Conservation (phyloP, 148 eudicot species). For the Rhododendron vialii region DNA sequence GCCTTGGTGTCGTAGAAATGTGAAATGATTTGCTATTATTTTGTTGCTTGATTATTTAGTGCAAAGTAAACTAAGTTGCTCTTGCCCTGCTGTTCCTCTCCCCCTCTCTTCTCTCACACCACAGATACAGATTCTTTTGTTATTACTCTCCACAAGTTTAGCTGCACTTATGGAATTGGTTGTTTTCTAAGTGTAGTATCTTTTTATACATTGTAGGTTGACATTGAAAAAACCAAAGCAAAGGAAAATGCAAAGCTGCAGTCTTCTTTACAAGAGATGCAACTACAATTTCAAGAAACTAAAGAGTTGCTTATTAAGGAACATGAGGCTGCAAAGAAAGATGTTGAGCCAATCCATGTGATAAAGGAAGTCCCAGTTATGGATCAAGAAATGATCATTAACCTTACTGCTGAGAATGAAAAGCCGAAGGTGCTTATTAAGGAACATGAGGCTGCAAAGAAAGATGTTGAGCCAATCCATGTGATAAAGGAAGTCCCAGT, state of each 20-base stretch:
- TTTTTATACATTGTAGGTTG: conserved; percentile 35
- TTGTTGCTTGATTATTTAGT: neutral
- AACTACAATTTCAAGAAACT: conserved; percentile 51
- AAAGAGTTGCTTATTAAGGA: conserved; percentile 54
- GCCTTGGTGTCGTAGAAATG: neutral
- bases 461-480: conserved; percentile 36
- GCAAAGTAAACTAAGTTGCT: neutral
- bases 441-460: conserved; percentile 48
- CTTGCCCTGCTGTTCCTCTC: neutral
- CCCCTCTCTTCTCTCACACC: neutral
- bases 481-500: conserved; percentile 42
- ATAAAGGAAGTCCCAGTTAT: conserved; percentile 43
- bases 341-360: conserved; percentile 33
- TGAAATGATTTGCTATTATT: neutral
- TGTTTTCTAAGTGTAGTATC: neutral
- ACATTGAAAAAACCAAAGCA: conserved; percentile 64
- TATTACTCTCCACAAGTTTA: conserved; percentile 3
- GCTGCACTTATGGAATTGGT: neutral
- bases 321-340: conserved; percentile 39
- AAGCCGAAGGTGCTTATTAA: conserved; percentile 59
- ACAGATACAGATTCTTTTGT: neutral
- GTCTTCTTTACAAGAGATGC: conserved; percentile 63
- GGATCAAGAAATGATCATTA: conserved; percentile 43
- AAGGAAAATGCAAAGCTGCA: conserved; percentile 63
- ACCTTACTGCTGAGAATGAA: conserved; percentile 61